Percentiles rank a stretch among this genome's conserved stretches.
Conservation (phyloP, 495 filamentous ascomycete genomes). For the Delitschia confertaspora region DNA sequence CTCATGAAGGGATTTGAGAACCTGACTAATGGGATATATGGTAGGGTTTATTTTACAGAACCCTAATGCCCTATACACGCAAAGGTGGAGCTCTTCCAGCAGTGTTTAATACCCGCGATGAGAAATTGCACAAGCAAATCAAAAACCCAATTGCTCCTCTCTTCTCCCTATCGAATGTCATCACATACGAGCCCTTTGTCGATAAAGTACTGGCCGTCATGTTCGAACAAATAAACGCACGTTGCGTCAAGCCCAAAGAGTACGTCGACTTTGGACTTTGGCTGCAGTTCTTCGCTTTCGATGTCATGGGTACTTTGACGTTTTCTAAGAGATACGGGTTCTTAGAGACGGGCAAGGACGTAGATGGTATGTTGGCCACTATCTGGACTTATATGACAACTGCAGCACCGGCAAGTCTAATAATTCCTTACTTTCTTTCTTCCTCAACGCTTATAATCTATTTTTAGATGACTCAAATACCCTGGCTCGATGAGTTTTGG, state of each 20-base stretch:
- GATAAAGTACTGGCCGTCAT: slow-evolving; percentile 34
- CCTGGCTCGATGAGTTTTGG: neutral
- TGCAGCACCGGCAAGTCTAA: too few relatives aligned
- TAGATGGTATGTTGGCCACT: slow-evolving; percentile 23
- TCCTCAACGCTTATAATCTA: too few relatives aligned
- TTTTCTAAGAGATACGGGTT: slow-evolving; percentile 35
- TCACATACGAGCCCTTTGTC: slow-evolving; percentile 35
- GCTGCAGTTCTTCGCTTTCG: slow-evolving; percentile 36
- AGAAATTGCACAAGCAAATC: neutral
- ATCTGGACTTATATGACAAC: neutral
- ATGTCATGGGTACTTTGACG: slow-evolving; percentile 32
- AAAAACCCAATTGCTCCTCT: slow-evolving; percentile 27
- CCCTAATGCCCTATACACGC: neutral
- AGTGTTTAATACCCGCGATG: slow-evolving; percentile 34
- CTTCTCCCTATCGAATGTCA: slow-evolving; percentile 37
- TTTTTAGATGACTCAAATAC: slow-evolving; percentile 1
- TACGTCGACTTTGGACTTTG: slow-evolving; percentile 30
- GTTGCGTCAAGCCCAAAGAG: slow-evolving; percentile 12
- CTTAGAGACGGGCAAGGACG: slow-evolving; percentile 34
- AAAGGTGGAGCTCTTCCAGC: slow-evolving; percentile 4
- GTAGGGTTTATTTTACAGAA: neutral
- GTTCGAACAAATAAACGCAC: slow-evolving; percentile 28
- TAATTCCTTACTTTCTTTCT: too few relatives aligned
- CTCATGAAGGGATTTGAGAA: neutral
- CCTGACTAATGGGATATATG: neutral